These are phyloP conservation scores for Neurospora sp. DNA, from an alignment of 495 filamentous ascomycete genomes.

Conservation along the genomic window DNA sequence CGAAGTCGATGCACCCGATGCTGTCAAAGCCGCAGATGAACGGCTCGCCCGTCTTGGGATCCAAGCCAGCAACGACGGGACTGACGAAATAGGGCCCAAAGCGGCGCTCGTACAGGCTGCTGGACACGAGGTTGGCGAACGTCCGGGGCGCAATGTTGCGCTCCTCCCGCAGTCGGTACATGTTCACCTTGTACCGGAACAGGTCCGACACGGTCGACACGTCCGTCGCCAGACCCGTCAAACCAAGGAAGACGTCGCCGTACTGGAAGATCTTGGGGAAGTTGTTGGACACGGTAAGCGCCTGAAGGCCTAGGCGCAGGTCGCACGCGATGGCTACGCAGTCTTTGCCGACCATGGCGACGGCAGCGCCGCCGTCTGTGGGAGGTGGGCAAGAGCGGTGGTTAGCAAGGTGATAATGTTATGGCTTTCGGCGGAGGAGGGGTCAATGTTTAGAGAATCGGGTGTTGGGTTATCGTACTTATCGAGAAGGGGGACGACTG, in stretches of 20 bases:
- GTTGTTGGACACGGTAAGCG: slow-evolving; percentile 96
- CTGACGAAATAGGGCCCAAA: slow-evolving; percentile 96
- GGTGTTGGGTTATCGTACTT: slow-evolving; percentile 46
- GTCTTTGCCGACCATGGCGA: slow-evolving; percentile 98
- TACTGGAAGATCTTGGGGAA: slow-evolving; percentile 99
- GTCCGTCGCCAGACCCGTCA: slow-evolving; percentile 94
- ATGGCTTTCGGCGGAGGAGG: background rate
- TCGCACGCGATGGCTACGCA: slow-evolving; percentile 99
- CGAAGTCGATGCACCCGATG: slow-evolving; percentile 98
- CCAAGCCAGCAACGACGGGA: slow-evolving; percentile 88
- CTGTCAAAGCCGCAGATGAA: slow-evolving; percentile 99
- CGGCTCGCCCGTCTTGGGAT: slow-evolving; percentile 81
- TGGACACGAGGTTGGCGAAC: slow-evolving; percentile 90
- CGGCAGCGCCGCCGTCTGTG: slow-evolving; percentile 87
- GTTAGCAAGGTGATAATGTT: slow-evolving; percentile 6
- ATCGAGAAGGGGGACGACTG: slow-evolving; percentile 80
- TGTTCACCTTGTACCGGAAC: slow-evolving; percentile 98
- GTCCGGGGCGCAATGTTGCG: slow-evolving; percentile 88
- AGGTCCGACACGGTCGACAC: slow-evolving; percentile 91
- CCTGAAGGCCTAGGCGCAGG: slow-evolving; percentile 91
- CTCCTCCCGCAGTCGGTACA: slow-evolving; percentile 98
- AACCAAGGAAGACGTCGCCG: slow-evolving; percentile 90
- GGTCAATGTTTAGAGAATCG: background rate
- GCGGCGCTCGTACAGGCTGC: slow-evolving; percentile 80
- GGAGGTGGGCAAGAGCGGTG: background rate